A percentile compares a stretch with the other conserved stretches of the same genome.
Conservation (phyloP, 371 early-diverging fungal genomes). For the Blakeslea trispora region DNA sequence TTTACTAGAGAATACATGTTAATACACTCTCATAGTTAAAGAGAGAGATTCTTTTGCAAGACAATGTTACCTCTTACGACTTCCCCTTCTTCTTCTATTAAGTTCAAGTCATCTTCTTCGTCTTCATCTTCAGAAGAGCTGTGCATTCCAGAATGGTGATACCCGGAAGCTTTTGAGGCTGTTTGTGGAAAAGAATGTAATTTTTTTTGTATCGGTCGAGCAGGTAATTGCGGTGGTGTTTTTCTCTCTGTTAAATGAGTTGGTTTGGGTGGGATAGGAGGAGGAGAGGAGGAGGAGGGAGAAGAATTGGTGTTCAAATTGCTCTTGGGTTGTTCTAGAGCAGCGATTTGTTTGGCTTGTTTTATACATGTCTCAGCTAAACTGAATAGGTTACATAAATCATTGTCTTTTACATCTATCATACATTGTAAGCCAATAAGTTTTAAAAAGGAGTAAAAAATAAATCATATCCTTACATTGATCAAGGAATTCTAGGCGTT, state of each 20-base stretch:
- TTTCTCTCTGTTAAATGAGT: slow-evolving; percentile 9
- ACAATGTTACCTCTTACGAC: neutral
- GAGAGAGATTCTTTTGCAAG: neutral
- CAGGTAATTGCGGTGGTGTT: slow-evolving; percentile 39
- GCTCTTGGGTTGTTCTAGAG: slow-evolving; percentile 10
- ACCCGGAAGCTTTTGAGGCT: neutral
- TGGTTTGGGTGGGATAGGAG: slow-evolving; percentile 40
- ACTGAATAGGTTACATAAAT: slow-evolving; percentile 26
- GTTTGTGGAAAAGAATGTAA: neutral
- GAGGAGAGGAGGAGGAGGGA: slow-evolving; percentile 8
- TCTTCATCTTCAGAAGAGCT: neutral
- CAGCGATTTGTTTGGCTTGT: slow-evolving; percentile 28
- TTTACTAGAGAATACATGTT: neutral
- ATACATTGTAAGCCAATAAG: too few relatives aligned
- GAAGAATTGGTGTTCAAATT: too few relatives aligned
- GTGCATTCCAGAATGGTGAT: neutral
- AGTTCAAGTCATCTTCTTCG: neutral
- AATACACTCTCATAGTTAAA: too few relatives aligned
- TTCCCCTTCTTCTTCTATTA: neutral
- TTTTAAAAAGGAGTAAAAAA: too few relatives aligned
- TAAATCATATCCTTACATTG: too few relatives aligned
- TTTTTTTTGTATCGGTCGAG: slow-evolving; percentile 16
- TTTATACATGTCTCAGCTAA: slow-evolving; percentile 39
- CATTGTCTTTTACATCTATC: slow-evolving; percentile 12
- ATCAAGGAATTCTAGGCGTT: slow-evolving; percentile 40